Evolutionary conservation across 495 filamentous ascomycete genomes (phyloP), one percentile per base, ranked within the genome.

Genomic region (Neurospora sp.): DNA sequence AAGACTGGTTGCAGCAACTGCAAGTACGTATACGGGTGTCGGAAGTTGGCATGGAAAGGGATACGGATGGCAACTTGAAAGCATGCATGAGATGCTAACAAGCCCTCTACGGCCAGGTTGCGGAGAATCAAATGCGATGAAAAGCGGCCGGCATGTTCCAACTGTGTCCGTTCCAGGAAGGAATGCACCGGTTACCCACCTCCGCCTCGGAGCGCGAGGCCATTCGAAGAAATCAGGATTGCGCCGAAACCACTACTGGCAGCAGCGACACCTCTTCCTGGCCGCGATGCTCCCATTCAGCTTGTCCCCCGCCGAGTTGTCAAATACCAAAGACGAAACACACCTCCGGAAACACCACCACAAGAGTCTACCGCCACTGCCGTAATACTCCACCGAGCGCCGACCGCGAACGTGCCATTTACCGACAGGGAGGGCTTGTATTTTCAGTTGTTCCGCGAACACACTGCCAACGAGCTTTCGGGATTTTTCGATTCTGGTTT

Each of bases 121-220:
- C 84, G 90, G 53, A 84, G 85, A 74, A 89, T 92, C 38, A 91
- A 91, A 80, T 92, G 90, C 80, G 90, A 89, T 78, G 90, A 92
- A 78, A 83, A 82, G 72, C 88, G 87, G 70, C 89, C 90, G 4
- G 74, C 76, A 4, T 92, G 89, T 75, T 79, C 80, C 40, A 86
- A 87, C 45, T 92, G 90, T 74, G 78, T 87, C 20, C 81, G 82
- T 31, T 85, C 85, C 9, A 84, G 81, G 71, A 85, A 83, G 73
- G 69, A 73, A 22, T 88, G 86, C 75, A 77, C 79, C 38, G 86
- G 86, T 71, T 88, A 87, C 72, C 86, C 86, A 18, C 83, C 86
- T 6, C 85, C 85, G 71, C 78, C 80, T 31, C 80, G 84, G 71
- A 81, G 78, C 70, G 77, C 81, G 16, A 78, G 81, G 53, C 78